Conservation (phyloP, 805 yeast species). For the Metschnikowia chrysomelidarum region DNA sequence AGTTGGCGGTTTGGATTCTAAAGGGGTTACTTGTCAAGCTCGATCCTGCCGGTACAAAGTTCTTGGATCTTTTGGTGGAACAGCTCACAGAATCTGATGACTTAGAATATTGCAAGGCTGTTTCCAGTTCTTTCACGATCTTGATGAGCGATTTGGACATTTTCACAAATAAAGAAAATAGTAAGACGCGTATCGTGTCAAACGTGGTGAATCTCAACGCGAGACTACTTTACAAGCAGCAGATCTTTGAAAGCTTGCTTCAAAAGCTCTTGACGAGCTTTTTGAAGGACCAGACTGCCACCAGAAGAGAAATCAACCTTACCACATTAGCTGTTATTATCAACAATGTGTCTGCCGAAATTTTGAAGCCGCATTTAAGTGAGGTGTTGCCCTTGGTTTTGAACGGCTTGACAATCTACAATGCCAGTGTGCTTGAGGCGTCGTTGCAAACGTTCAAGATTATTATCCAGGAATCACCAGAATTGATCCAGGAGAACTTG, state of each 20-base stretch:
- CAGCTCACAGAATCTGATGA: constrained; percentile 30
- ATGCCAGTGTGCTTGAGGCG: constrained; percentile 53
- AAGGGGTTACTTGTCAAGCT: constrained; percentile 67
- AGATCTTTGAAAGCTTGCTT: constrained; percentile 60
- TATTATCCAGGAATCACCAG: constrained; percentile 52
- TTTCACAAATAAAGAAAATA: constrained; percentile 43
- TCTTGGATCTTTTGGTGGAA: constrained; percentile 21
- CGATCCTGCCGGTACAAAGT: constrained; percentile 36
- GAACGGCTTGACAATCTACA: constrained; percentile 53
- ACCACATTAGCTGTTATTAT: constrained; percentile 66
- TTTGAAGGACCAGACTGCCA: constrained; percentile 17
- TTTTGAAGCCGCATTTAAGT: constrained; percentile 62
- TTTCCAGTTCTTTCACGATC: constrained; percentile 59
- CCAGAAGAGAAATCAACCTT: constrained; percentile 50
- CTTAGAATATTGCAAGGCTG: constrained; percentile 21
- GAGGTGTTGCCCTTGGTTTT: constrained; percentile 69
- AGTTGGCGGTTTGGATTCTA: constrained; percentile 63
- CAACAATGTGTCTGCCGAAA: constrained; percentile 58
- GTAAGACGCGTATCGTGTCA: constrained; percentile 34
- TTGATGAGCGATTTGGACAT: constrained; percentile 66
- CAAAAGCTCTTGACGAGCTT: constrained; percentile 54
- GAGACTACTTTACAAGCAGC: constrained; percentile 75
- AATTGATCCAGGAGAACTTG: constrained; percentile 52
- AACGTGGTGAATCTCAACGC: constrained; percentile 56
- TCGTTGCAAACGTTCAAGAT: constrained; percentile 59